Evolutionary conservation across 2,329 filamentous ascomycete species (phyloP), one percentile per base, ranked within the genome.

Genomic region (Exophiala viscosa): DNA sequence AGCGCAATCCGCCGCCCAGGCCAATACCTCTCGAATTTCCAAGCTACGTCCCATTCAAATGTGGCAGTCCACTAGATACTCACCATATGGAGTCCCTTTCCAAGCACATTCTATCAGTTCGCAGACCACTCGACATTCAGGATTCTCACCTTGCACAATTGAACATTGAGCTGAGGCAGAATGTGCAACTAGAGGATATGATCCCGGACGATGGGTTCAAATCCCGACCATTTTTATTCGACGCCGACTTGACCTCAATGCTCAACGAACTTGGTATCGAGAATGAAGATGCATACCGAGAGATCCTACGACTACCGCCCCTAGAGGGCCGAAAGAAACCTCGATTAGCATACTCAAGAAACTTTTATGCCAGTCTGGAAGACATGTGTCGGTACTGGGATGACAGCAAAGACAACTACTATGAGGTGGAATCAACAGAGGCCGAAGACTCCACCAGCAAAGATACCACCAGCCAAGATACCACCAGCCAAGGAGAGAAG

Each of bases 381-480:
- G 76, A 74, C 33, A 74, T 85, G 74, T 72, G 79, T 13, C 78
- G 81, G 57, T 85, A 83, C 62, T 85, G 82, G 82, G 82, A 85
- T 62, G 73, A 71, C 35, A 81, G 76, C 53, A 63, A 78, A 43
- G 82, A 85, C 59, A 67, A 82, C 28, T 83, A 83, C 64, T 74
- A 74, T 52, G 70, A 74, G 48, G 66, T 68, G 13, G 65, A 69
- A 20, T 62, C 65, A 9, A 57, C 62, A n/a, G 58, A 60, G 1
- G 47, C 62, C 2, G 55, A 60, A 43, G 32, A 46, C 7, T 35
- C 51, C 10, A 32, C 32, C 13, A 40, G 35, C 13, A 45, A 48
- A 8, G 17, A 9, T 13, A 10, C 20, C n/a, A n/a, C 13, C 20
- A 9, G 41, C 3, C 9, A 34, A 11, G 28, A 38, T 10, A 43